Evolutionary conservation across 2,329 filamentous ascomycete genomes (phyloP).

Genomic region (Talaromyces atroroseus): DNA sequence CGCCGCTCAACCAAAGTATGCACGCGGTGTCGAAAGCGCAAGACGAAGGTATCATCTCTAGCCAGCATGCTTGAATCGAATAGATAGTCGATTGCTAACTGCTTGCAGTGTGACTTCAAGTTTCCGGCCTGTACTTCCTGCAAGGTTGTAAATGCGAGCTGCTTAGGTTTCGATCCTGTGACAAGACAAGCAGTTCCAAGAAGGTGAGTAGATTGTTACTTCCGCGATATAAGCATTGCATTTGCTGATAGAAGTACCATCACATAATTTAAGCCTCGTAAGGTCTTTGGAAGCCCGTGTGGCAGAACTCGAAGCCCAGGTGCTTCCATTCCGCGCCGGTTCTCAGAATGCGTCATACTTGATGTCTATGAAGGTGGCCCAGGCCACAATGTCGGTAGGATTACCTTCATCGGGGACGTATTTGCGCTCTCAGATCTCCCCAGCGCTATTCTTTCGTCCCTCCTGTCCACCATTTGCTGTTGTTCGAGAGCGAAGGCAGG

Average conservation of each 20-base stretch:
- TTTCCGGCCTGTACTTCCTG: conserved; percentile 10
- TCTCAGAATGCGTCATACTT: not conserved
- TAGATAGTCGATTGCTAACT: not conserved
- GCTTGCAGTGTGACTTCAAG: conserved; percentile 6
- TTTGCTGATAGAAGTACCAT: too few relatives aligned
- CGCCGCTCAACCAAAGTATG: conserved; percentile 6
- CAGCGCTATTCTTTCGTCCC: conserved; percentile 1
- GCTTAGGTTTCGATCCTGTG: conserved; percentile 4
- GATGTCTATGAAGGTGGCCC: not conserved
- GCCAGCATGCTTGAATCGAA: not conserved
- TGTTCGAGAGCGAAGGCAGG: conserved; percentile 6
- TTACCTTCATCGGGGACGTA: not conserved
- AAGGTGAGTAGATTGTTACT: not conserved
- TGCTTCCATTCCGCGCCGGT: not conserved
- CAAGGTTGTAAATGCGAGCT: not conserved
- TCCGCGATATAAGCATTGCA: not conserved
- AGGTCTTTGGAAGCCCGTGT: not conserved
- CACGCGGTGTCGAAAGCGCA: conserved; percentile 15
- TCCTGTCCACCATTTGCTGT: conserved; percentile 11
- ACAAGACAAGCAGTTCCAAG: not conserved
- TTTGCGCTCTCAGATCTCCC: not conserved
- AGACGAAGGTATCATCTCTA: conserved; percentile 12
- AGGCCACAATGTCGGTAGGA: not conserved
- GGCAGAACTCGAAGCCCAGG: not conserved
- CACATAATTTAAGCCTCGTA: not conserved